Conservation (phyloP, 805 yeast genomes). For the Saccharomyces paradoxus region DNA sequence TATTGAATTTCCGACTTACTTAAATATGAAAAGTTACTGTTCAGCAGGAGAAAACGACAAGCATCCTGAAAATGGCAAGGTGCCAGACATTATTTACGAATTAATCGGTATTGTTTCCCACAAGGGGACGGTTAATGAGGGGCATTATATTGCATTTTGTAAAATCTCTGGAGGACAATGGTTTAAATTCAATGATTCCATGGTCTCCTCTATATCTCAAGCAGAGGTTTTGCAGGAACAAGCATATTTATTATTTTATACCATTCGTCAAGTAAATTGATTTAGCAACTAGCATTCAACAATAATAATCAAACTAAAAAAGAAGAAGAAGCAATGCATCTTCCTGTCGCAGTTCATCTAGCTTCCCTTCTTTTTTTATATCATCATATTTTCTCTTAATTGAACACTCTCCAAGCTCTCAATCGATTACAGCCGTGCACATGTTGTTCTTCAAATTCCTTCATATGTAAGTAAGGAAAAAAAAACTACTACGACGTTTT, state of each 20-base stretch:
- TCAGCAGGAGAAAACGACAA: slow-evolving; percentile 1
- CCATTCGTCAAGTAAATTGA: slow-evolving; percentile 31
- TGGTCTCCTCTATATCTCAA: slow-evolving; percentile 56
- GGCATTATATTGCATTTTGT: slow-evolving; percentile 80
- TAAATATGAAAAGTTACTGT: slow-evolving; percentile 62
- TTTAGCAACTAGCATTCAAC: background rate
- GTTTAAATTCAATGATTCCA: slow-evolving; percentile 88
- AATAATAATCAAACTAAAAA: background rate
- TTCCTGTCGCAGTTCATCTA: background rate
- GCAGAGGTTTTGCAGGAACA: slow-evolving; percentile 60
- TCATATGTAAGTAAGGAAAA: background rate
- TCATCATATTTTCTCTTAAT: background rate
- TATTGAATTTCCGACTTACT: slow-evolving; percentile 61
- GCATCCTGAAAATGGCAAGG: slow-evolving; percentile 2
- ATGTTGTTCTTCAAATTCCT: background rate
- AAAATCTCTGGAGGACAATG: slow-evolving; percentile 70
- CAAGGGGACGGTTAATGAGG: slow-evolving; percentile 89
- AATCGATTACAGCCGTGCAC: background rate
- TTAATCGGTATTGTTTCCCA: slow-evolving; percentile 83
- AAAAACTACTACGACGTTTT: background rate
- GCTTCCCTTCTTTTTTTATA: background rate
- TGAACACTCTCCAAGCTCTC: background rate
- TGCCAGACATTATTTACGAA: slow-evolving; percentile 54
- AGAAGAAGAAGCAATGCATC: background rate
- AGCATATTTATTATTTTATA: slow-evolving; percentile 75